A percentile compares a stretch with the other conserved stretches of the same genome.
phyloP scores from a whole-genome alignment of 2,329 filamentous ascomycete species.

The Macrophomina tecta region DNA sequence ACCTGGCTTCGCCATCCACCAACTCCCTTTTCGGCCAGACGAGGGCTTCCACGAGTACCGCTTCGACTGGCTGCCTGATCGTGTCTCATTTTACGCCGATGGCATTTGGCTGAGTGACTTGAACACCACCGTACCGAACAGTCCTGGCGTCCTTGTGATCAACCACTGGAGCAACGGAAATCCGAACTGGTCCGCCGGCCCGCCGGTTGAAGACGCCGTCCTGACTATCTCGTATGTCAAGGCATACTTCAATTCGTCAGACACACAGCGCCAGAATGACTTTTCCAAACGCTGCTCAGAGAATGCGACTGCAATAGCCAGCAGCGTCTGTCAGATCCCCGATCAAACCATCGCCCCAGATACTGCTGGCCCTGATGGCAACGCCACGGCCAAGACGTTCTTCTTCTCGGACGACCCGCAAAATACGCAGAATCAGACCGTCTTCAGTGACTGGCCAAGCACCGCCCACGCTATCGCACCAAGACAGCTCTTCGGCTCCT shows the following conservation, averaged over 20 bases:
- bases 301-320: slow-evolving; percentile 34
- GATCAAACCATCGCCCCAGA: slow-evolving; percentile 41
- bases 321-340: slow-evolving; percentile 39
- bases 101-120: slow-evolving; percentile 63
- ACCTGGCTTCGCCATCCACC: slow-evolving; percentile 61
- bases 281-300: slow-evolving; percentile 43
- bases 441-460: slow-evolving; percentile 30
- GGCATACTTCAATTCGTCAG: slow-evolving; percentile 82
- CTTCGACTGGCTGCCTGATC: slow-evolving; percentile 71
- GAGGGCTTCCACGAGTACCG: slow-evolving; percentile 76
- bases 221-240: slow-evolving; percentile 74
- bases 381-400: slow-evolving; percentile 42
- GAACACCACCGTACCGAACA: slow-evolving; percentile 62
- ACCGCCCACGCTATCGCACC: not conserved
- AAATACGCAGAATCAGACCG: slow-evolving; percentile 40
- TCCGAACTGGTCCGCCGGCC: slow-evolving; percentile 71
- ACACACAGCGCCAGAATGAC: slow-evolving; percentile 36
- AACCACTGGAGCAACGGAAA: slow-evolving; percentile 83
- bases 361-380: slow-evolving; percentile 32
- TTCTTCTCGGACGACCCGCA: slow-evolving; percentile 41
- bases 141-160: slow-evolving; percentile 70
- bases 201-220: slow-evolving; percentile 66
- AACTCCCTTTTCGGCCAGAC: slow-evolving; percentile 71
- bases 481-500: not conserved
- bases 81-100: slow-evolving; percentile 74